Evolutionary conservation across 805 yeast species (phyloP), one percentile per base, ranked within the genome.

Genomic region (Starmera amethionina): DNA sequence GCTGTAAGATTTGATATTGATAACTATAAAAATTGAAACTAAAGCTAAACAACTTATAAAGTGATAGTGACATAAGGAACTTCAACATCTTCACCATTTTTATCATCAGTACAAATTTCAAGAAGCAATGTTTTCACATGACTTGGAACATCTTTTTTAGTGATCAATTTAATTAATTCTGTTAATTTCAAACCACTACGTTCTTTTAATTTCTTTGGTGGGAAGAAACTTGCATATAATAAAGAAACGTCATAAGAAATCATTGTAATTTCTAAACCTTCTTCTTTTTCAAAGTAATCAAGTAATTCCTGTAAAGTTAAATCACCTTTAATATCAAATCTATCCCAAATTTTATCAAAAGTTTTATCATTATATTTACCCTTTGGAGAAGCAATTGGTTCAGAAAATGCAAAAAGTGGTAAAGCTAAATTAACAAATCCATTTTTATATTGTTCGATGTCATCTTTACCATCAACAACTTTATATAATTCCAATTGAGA

Each of bases 321-420:
- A 54, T 89, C 81, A 40, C 89, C 89, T 42, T 75, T 56, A 39
- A 90, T 64, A 52, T 82, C 90, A 60, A 90, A 90, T 60, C 97
- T 75, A 55, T 87, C 96, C 98, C 98, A 93, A 53, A 90, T 87
- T 62, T 73, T 77, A 63, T 93, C 98, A 54, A 85, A 82, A 47
- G 70, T 71, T 58, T 82, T 84, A 44, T 63, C 73, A 53, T 88
- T 88, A 63, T 88, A 89, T 58, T 81, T 77, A 42, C 84, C 82
- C 63, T 84, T 79, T 36, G 83, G 75, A 32, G 96, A 86, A 37
- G 80, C 81, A 54, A 93, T 79, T 40, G 98, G 98, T 65, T 93
- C 98, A 10, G 96, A 86, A 60, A 93, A 93, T 8, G 96, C 97
- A 58, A 93, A 78, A 69, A 93, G 93, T 46, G 98, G 97, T 46